Evolutionary conservation across 495 filamentous ascomycete genomes (phyloP).

Genomic region (Penicillium chermesinum): DNA sequence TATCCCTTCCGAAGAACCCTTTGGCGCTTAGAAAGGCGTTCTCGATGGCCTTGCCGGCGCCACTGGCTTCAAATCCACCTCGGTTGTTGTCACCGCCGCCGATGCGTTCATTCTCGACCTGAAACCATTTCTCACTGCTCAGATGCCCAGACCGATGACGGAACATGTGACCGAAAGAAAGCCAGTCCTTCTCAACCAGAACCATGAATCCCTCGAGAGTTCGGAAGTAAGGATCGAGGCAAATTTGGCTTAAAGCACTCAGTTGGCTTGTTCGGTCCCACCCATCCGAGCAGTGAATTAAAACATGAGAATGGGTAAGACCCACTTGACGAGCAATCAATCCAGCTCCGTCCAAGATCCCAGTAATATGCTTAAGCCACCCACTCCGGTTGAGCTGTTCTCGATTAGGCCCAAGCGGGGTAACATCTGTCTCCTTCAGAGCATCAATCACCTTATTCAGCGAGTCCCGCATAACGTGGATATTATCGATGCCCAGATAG

Average conservation of each 20-base stretch:
- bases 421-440: constrained; percentile 87
- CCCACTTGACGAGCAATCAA: constrained; percentile 86
- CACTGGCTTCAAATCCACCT: constrained; percentile 46
- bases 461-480: constrained; percentile 96
- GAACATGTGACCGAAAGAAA: constrained; percentile 98
- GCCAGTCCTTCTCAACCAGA: constrained; percentile 95
- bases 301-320: constrained; percentile 85
- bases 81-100: constrained; percentile 35
- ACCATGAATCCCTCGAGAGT: constrained; percentile 95
- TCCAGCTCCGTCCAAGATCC: constrained; percentile 75
- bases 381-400: constrained; percentile 77
- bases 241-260: constrained; percentile 87
- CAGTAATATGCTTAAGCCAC: constrained; percentile 88
- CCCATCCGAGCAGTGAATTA: constrained; percentile 97
- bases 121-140: constrained; percentile 93
- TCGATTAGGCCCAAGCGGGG: constrained; percentile 74
- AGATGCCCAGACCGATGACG: constrained; percentile 79
- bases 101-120: constrained; percentile 64
- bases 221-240: constrained; percentile 92
- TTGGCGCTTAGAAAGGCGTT: constrained; percentile 83
- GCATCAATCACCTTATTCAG: constrained; percentile 84
- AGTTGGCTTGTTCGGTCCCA: constrained; percentile 98
- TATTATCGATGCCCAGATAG: constrained; percentile 97
- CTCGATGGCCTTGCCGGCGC: constrained; percentile 73
- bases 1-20: constrained; percentile 80